These are phyloP conservation scores for Boletus sp. DNA, from an alignment of 768 basidiomycete genomes.

Conservation along the genomic window DNA sequence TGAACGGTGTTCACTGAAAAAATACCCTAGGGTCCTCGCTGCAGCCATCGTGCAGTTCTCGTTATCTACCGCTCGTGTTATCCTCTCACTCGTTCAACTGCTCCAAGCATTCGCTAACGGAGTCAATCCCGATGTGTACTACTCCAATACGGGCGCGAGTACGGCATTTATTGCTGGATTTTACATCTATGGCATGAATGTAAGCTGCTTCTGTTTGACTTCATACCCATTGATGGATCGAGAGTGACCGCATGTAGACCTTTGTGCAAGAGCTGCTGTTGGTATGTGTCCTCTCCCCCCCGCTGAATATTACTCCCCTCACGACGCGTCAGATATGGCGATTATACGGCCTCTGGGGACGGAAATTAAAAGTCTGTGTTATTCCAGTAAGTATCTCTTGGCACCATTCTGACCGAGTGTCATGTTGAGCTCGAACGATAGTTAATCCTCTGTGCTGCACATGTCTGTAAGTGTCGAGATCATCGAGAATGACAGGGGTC, in stretches of 20 bases:
- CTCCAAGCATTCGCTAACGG: constrained; percentile 14
- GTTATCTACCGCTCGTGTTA: constrained; percentile 12
- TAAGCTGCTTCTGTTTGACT: constrained; percentile 1
- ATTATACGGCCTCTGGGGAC: constrained; percentile 17
- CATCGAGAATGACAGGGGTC: neutral
- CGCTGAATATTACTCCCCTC: neutral
- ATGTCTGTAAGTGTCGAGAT: constrained; percentile 15
- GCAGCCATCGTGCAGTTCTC: constrained; percentile 15
- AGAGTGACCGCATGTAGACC: constrained; percentile 2
- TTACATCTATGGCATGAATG: constrained; percentile 19
- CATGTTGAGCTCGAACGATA: neutral
- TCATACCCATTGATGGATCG: neutral
- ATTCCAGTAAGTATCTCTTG: constrained; percentile 10
- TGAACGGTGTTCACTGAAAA: neutral
- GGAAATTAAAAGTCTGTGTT: constrained; percentile 5
- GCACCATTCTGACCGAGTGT: neutral
- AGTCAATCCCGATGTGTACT: constrained; percentile 4
- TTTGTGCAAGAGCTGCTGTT: constrained; percentile 18
- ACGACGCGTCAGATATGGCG: constrained; percentile 20
- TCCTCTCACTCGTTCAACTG: constrained; percentile 10
- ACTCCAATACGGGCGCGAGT: constrained; percentile 1
- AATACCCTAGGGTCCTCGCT: constrained; percentile 1
- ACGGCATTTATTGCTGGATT: constrained; percentile 11
- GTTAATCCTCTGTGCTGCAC: constrained; percentile 14
- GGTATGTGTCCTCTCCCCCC: neutral